Evolutionary conservation across 441 rosid genomes (phyloP), one percentile per base, ranked within the genome.

Genomic region (Euphorbia celastroides): DNA sequence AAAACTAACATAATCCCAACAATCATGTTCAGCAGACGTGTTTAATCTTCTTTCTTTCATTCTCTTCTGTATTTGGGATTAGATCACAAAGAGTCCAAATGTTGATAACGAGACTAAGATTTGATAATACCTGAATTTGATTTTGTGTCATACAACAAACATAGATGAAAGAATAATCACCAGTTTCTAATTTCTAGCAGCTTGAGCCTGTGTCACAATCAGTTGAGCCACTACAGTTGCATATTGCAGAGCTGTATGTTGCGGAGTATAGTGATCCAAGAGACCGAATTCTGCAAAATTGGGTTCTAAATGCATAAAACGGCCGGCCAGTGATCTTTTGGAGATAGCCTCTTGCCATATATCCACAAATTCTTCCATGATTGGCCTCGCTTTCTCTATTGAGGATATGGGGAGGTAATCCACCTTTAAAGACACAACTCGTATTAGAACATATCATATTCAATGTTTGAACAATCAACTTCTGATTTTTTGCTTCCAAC

Each of bases 371-470:
- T 88, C 97, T 62, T 86, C 91, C 90, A 94, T 80, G 59, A 92
- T 72, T 72, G 74, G 85, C 64, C 79, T 79, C 12, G 88, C 79
- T 75, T 83, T 92, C 68, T 92, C 97, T 57, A 92, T 73, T 7
- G 96, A 92, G 27, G 94, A 92, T 56, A 88, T 76, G 5, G 98
- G 96, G 65, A 92, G 91, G 75, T 94, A 94, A 81, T 92, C 99
- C 71, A 92, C 86, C 98, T 92, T 72, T 77, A 85, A 69, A 57
- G 36, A 54, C 48, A n/a, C n/a, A 66, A 70, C 32, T 31, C 64
- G 12, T 19, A 68, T 64, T 28, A 52, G 28, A 34, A 60, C 9
- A 22, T 50, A 66, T 51, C 61, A 12, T 0, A n/a, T 62, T 25
- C 17, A 36, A 14, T 38, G 23, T 20, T 22, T 11, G 13, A 16